Base-by-base conservation (phyloP, 1,284 basidiomycete species). In the Trichosporon inkin region DNA sequence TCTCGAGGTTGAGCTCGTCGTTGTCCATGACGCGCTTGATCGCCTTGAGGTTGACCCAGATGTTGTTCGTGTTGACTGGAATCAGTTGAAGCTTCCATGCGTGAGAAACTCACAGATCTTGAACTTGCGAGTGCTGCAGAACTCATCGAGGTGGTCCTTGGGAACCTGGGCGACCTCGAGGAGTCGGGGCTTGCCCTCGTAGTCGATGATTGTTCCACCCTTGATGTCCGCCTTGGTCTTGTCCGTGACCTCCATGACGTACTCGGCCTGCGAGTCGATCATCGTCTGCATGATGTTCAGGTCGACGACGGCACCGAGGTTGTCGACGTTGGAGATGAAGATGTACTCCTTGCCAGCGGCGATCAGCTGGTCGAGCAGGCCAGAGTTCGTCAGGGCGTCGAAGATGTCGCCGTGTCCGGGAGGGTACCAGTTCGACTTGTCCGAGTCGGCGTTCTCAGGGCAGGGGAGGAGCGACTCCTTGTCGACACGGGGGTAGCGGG, bases 191-290 rank as follows among this genome's bases (percentile, higher is more conserved):
- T 86, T 87, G 61, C 95, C 96, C 53, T 99, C 90, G 78, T 97
- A 97, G 79, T 97, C 91, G 74, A 97, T 93, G 70, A 96, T 84
- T 56, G 96, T 99, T 81, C 96, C 96, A 84, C 96, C 96, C 86
- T 99, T 99, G 81, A 99, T 88, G 79, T 99, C 95, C 62, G 96
- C 96, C 84, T 99, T 99, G 76, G 96, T 99, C 87, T 99, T 99
- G 84, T 99, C 94, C 5, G 96, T 99, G 67, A 99, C 93, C 81
- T 99, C 95, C 93, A 96, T 96, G 76, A 97, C 78, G 82, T 95
- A 96, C 80, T 95, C 92, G 54, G 90, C 85, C 70, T 88, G 83
- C 11, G 85, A 84, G 71, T 93, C 87, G 61, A 92, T 88, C 89
- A 96, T 94, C 80, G 93, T 90, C 78, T 92, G 88, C 62, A 66